Base-by-base conservation (phyloP, 2,329 filamentous ascomycete species). In the Rhexocercosporidium sp. region DNA sequence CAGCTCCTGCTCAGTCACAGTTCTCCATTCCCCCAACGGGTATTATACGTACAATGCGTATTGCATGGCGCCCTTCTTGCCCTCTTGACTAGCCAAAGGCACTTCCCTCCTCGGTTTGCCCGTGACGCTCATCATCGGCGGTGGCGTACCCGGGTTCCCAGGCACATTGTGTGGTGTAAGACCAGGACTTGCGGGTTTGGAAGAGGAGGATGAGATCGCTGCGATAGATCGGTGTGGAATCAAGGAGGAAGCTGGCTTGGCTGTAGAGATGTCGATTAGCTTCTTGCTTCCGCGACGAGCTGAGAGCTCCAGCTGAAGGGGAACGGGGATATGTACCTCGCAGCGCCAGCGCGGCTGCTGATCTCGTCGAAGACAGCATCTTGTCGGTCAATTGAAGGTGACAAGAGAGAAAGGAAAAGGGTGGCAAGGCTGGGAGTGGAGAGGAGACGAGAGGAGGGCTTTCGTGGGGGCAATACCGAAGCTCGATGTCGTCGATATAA, bases 31-130 rank as follows among this genome's bases (percentile, higher is more conserved):
- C n/a, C 49, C 20, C 27, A 25, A 9, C 1, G n/a, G 9, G 3
- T 16, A 4, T 6, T n/a, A 31, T 59, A 88, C 91, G 74, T 91
- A 95, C 92, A 96, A 85, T 71, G 92, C 92, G 80, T 94, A 95
- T 89, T 96, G 92, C 76, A 95, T 84, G 67, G 88, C 88, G 75
- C 92, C 89, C 84, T 95, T 93, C 81, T 90, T 92, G 72, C 85
- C 85, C 81, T 93, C 90, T 82, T 96, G 89, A 79, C 91, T 94
- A 71, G 91, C 83, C 68, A 96, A 84, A 70, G 88, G 89, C 66
- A 96, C 92, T 81, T 95, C 91, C 78, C 86, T 87, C 75, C 89
- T 87, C 74, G 83, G 73, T 69, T 78, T 82, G 37, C 78, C 78
- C 49, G 78, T 80, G 39, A 82, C 74, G 76, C 85, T 85, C 81